Evolutionary conservation across 352 stramenopile genomes (phyloP).

Genomic region (Phytophthora aleatoria): DNA sequence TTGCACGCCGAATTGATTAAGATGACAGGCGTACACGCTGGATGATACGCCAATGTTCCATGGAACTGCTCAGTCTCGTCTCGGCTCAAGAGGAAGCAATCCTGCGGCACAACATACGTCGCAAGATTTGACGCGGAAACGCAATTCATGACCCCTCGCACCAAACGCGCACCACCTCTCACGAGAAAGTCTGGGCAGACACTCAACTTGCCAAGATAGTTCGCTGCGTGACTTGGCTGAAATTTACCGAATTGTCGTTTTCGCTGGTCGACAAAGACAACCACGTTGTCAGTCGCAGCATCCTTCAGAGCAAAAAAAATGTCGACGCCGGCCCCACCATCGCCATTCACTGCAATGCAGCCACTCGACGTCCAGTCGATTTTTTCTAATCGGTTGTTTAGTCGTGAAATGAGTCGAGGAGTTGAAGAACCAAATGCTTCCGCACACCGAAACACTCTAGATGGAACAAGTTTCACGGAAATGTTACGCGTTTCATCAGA

Average conservation of each 20-base stretch:
- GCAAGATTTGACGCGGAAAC: conserved; percentile 6
- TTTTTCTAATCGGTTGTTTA: not conserved
- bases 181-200: conserved; percentile 9
- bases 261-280: conserved; percentile 26
- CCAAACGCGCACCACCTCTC: conserved; percentile 4
- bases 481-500: not conserved
- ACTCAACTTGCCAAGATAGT: conserved; percentile 20
- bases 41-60: conserved; percentile 38
- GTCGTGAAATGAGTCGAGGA: not conserved
- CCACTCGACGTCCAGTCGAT: conserved; percentile 21
- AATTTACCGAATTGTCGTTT: conserved; percentile 18
- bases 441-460: conserved; percentile 3
- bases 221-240: conserved; percentile 9
- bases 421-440: conserved; percentile 10
- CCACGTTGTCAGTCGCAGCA: conserved; percentile 12
- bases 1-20: conserved; percentile 32
- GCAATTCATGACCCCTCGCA: conserved; percentile 18
- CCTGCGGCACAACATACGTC: not conserved
- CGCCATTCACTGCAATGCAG: conserved; percentile 34
- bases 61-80: conserved; percentile 29
- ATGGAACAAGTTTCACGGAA: conserved; percentile 17
- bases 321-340: conserved; percentile 29
- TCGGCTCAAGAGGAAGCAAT: conserved; percentile 29
- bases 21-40: conserved; percentile 35
- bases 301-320: conserved; percentile 42